Evolutionary conservation across 805 yeast species (phyloP), one percentile per base, ranked within the genome.

Genomic region (Teunomyces stri): DNA sequence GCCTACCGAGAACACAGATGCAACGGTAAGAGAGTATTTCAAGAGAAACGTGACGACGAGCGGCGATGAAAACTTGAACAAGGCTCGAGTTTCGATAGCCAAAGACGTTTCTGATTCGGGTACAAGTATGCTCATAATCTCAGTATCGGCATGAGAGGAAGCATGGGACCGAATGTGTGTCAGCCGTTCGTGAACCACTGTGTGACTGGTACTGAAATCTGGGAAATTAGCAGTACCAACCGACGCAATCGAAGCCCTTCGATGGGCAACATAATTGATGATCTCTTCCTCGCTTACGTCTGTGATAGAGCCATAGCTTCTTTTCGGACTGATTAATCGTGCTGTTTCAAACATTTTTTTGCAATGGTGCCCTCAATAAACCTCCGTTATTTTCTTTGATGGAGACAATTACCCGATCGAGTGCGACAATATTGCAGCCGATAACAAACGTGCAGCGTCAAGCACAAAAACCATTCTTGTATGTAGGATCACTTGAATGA

Each of bases 1-100:
- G 7, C 92, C 90, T 27, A 85, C 91, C 2, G 87, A 81, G 60
- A 87, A 85, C 29, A 86, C 87, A 0, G 89, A 83, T 12, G 90
- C 89, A 43, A 87, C 84, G 3, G 89, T 83, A 42, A 86, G 69
- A 0, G 90, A 85, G 60, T 84, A 82, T 60, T 86, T 90, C 49
- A 86, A 65, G 22, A 86, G 60, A 55, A 86, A 86, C 0, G 92
- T 85, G 43, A 83, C 66, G 15, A 84, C 72, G 55, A 86, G 65
- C 0, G 92, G 92, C 7, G 74, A 49, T 0, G 84, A 78, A 48
- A 73, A 76, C 34, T 59, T 54, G 16, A 66, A 29, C 43, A 80
- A 57, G 11, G 67, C 69, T 42, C 56, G 61, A 9, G 70, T 50
- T 60, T 79, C 84, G 27, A 68, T 67, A 3, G 49, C 15, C 12